phyloP scores from a whole-genome alignment of 305 asterid genomes.

The Coffea humblotiana region DNA sequence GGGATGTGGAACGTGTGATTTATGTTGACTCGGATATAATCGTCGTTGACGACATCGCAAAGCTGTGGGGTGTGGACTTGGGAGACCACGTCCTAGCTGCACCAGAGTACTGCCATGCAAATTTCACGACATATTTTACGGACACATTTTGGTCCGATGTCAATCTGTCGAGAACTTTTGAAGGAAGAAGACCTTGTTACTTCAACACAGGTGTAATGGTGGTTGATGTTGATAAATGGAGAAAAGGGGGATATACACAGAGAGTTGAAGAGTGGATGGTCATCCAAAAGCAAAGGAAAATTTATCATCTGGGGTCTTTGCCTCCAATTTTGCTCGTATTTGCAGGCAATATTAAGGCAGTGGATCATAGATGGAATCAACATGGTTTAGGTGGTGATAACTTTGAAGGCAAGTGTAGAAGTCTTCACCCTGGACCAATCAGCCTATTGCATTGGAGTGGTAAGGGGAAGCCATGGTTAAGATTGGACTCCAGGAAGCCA shows the following conservation, averaged over 20 bases:
- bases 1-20: conserved; percentile 54
- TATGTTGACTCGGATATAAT: conserved; percentile 76
- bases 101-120: conserved; percentile 85
- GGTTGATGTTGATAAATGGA: conserved; percentile 66
- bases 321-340: conserved; percentile 75
- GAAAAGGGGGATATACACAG: conserved; percentile 62
- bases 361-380: conserved; percentile 82
- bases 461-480: conserved; percentile 89
- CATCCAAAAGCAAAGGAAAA: conserved; percentile 67
- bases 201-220: conserved; percentile 94
- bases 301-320: conserved; percentile 67
- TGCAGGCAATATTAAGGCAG: conserved; percentile 68
- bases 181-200: conserved; percentile 63
- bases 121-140: conserved; percentile 66
- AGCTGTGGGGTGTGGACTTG: conserved; percentile 67
- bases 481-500: conserved; percentile 68
- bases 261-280: conserved; percentile 80
- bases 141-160: conserved; percentile 59
- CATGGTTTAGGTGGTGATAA: conserved; percentile 91
- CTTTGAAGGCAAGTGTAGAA: conserved; percentile 68
- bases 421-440: conserved; percentile 82
- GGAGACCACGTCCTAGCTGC: conserved; percentile 66
- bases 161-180: conserved; percentile 37
- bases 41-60: conserved; percentile 73
- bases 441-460: conserved; percentile 93